Percentiles rank a stretch among this genome's conserved stretches.
These are phyloP conservation scores for Lenwebbia sp. DNA, from an alignment of 345 rosid species.

Conservation along the genomic window DNA sequence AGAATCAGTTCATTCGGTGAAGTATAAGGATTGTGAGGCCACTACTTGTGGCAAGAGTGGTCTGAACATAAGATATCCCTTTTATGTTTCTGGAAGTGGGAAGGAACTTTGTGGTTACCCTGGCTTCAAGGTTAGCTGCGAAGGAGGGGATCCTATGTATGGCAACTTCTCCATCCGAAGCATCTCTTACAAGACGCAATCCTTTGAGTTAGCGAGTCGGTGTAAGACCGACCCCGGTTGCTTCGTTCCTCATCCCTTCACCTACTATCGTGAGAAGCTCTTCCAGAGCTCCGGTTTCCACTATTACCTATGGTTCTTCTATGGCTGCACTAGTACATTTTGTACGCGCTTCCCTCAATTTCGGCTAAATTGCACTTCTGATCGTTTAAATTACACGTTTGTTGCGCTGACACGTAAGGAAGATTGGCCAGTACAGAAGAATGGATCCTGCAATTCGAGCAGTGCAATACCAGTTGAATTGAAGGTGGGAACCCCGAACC, in stretches of 20 bases:
- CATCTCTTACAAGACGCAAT: neutral
- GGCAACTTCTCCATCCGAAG: neutral
- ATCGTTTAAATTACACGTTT: neutral
- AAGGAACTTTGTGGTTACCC: neutral
- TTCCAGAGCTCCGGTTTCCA: neutral
- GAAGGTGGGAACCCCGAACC: neutral
- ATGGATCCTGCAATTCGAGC: neutral
- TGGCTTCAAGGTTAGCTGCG: neutral
- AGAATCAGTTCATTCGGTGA: neutral
- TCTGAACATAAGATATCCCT: neutral
- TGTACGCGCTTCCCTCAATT: accelerated
- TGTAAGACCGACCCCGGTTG: accelerated
- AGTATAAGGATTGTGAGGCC: neutral
- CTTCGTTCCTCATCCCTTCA: neutral
- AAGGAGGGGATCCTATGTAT: neutral
- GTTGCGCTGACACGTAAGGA: slow-evolving; percentile 1
- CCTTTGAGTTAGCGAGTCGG: accelerated
- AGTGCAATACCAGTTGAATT: slow-evolving; percentile 3
- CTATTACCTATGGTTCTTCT: neutral
- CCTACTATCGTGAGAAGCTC: neutral
- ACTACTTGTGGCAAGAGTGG: neutral
- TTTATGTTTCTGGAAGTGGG: accelerated
- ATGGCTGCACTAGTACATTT: neutral
- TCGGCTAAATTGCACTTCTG: neutral
- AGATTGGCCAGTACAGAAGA: neutral